These are phyloP conservation scores for Cytospora leucostoma DNA, from an alignment of 2,329 filamentous ascomycete genomes.

Conservation along the genomic window DNA sequence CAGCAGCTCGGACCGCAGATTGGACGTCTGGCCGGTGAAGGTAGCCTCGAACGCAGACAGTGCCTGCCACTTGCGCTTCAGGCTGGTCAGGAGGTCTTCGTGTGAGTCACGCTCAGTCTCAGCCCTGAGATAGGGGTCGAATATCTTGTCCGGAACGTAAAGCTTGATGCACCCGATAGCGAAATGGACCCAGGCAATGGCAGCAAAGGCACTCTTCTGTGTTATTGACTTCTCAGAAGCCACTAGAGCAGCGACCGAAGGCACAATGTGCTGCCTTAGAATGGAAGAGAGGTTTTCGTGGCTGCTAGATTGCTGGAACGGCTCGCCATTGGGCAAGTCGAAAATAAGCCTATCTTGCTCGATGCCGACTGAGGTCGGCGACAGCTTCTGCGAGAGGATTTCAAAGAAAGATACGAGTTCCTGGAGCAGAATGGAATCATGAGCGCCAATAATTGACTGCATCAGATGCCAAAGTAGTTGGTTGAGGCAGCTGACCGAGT, in stretches of 20 bases:
- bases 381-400: conserved; percentile 25
- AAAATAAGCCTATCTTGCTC: conserved; percentile 32
- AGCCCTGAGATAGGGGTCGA: conserved; percentile 73
- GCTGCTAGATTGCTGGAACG: conserved; percentile 28
- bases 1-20: conserved; percentile 64
- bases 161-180: conserved; percentile 73
- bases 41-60: conserved; percentile 65
- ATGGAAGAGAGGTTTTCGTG: conserved; percentile 42
- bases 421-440: conserved; percentile 38
- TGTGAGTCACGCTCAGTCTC: conserved; percentile 65
- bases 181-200: conserved; percentile 74
- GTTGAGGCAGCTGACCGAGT: conserved; percentile 53
- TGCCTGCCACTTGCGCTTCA: conserved; percentile 60
- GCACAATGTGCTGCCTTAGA: conserved; percentile 46
- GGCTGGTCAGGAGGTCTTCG: conserved; percentile 53
- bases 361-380: conserved; percentile 29
- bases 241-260: conserved; percentile 48
- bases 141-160: conserved; percentile 83
- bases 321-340: conserved; percentile 33
- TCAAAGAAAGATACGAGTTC: conserved; percentile 34
- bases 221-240: conserved; percentile 37
- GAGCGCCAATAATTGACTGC: conserved; percentile 43
- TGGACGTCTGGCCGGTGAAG: conserved; percentile 69
- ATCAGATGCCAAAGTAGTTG: conserved; percentile 50
- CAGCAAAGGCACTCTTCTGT: conserved; percentile 40